These are phyloP conservation scores for Xylaria sp. DNA, from an alignment of 2,329 filamentous ascomycete genomes.

Conservation along the genomic window DNA sequence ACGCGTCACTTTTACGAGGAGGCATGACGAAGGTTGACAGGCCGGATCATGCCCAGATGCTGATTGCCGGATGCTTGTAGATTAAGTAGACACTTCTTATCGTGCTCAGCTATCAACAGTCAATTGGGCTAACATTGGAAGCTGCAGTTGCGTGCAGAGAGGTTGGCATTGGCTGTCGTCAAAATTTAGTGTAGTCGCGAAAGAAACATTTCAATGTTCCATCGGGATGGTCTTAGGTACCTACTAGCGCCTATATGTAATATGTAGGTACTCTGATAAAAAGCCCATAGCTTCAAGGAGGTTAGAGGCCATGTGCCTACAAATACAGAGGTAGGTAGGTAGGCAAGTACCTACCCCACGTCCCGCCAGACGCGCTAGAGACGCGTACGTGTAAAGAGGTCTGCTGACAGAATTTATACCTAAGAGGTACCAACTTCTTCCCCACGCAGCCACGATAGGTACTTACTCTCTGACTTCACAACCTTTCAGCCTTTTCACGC, in stretches of 20 bases:
- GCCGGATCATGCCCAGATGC: neutral
- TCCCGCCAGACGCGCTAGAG: slow-evolving; percentile 28
- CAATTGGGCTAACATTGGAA: neutral
- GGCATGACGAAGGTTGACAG: slow-evolving; percentile 48
- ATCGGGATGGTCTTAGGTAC: no score
- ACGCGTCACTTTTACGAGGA: slow-evolving; percentile 58
- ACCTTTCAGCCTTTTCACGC: neutral
- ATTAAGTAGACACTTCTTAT: neutral
- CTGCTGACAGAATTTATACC: neutral
- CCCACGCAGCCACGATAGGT: neutral
- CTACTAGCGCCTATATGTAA: no score
- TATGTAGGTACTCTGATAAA: no score
- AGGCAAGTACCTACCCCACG: slow-evolving; percentile 20
- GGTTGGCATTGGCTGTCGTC: neutral
- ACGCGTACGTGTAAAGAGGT: slow-evolving; percentile 34
- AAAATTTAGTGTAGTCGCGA: neutral
- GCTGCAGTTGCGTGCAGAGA: neutral
- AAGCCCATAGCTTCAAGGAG: no score
- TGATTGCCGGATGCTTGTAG: neutral
- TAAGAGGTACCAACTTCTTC: neutral
- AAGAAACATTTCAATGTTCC: neutral
- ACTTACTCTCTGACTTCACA: neutral
- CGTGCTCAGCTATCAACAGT: no score
- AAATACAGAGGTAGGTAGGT: no score
- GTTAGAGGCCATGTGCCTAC: no score